phyloP scores from a whole-genome alignment of 2,329 filamentous ascomycete genomes.

The Calycina marina region DNA sequence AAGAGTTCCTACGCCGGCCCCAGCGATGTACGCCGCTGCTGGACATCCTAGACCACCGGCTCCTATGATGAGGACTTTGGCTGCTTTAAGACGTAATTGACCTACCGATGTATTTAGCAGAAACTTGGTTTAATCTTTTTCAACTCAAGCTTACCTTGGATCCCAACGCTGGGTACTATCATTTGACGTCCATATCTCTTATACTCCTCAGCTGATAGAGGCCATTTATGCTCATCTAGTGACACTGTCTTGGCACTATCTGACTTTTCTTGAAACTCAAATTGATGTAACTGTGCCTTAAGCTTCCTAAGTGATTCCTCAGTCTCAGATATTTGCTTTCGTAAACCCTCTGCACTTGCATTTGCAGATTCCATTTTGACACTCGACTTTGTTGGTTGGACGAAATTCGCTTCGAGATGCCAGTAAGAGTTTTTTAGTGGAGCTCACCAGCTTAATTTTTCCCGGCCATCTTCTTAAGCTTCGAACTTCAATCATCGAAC shows the following conservation, averaged over 20 bases:
- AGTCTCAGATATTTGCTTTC: conserved; percentile 30
- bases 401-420: too few relatives aligned
- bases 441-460: too few relatives aligned
- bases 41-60: conserved; percentile 85
- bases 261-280: conserved; percentile 11
- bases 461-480: too few relatives aligned
- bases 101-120: conserved; percentile 31
- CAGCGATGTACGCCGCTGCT: conserved; percentile 82
- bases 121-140: conserved; percentile 4
- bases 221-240: conserved; percentile 41
- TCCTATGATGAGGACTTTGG: conserved; percentile 68
- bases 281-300: conserved; percentile 28
- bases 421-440: too few relatives aligned
- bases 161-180: conserved; percentile 69
- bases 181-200: conserved; percentile 80
- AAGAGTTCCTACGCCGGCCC: conserved; percentile 70
- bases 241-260: not conserved
- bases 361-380: conserved; percentile 25
- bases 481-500: not conserved
- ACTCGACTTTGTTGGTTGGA: not conserved
- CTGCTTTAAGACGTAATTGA: conserved; percentile 56
- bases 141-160: conserved; percentile 40
- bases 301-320: conserved; percentile 34
- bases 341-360: conserved; percentile 26
- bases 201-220: conserved; percentile 60